These are phyloP conservation scores for Beta corolliflora DNA, from an alignment of 179 eudicot species.

Conservation along the genomic window DNA sequence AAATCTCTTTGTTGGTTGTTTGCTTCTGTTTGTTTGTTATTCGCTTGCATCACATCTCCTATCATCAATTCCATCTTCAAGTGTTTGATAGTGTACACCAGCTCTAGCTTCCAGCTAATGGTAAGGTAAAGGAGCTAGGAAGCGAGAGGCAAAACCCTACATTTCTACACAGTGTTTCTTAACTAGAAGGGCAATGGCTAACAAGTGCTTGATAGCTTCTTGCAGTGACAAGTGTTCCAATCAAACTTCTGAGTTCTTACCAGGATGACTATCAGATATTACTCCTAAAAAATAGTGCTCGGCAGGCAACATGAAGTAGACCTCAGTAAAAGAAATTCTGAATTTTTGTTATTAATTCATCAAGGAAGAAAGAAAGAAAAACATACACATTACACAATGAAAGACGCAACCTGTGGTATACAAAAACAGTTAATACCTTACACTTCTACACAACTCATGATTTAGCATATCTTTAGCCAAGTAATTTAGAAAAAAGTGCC, in stretches of 20 bases:
- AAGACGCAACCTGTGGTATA: not conserved
- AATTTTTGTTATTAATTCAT: not conserved
- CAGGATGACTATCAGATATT: not conserved
- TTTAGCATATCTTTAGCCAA: not conserved
- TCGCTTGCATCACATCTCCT: not conserved
- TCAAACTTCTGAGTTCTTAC: not conserved
- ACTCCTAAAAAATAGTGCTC: not conserved
- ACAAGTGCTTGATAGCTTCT: not conserved
- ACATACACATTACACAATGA: not conserved
- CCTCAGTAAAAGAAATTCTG: not conserved
- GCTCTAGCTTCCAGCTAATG: not conserved
- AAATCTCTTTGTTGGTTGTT: no score
- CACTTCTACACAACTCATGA: not conserved
- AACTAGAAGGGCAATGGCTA: not conserved
- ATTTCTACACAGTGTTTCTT: not conserved
- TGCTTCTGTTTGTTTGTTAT: not conserved
- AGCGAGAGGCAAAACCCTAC: not conserved
- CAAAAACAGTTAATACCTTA: not conserved
- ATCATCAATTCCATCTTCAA: not conserved
- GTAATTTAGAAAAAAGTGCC: not conserved
- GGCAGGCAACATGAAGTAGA: not conserved
- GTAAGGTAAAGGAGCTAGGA: not conserved
- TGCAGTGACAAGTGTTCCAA: not conserved
- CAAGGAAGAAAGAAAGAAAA: not conserved
- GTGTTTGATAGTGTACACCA: not conserved